A percentile compares a stretch with the other conserved stretches of the same genome.
Evolutionary conservation across 2,329 filamentous ascomycete species (phyloP).

Genomic region (Microascus cirrosus): DNA sequence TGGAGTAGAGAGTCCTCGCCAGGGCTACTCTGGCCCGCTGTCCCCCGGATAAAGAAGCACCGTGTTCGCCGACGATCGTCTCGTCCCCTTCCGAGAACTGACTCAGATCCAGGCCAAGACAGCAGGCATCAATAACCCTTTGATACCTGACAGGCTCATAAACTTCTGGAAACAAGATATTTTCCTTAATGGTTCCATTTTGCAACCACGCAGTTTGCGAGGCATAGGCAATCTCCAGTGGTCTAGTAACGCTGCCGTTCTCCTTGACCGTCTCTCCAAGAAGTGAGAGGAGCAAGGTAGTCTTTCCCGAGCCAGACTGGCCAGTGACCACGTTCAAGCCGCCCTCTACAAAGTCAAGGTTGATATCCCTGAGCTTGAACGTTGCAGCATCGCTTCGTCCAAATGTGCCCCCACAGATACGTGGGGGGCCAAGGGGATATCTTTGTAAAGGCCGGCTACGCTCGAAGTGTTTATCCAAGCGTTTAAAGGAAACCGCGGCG

Average conservation of each 20-base stretch:
- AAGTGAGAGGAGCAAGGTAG: constrained; percentile 40
- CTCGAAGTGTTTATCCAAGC: constrained; percentile 42
- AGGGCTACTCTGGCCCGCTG: constrained; percentile 46
- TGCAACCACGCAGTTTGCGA: constrained; percentile 48
- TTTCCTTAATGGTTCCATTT: constrained; percentile 42
- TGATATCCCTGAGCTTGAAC: constrained; percentile 36
- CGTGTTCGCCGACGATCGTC: constrained; percentile 42
- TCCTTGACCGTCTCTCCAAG: constrained; percentile 43
- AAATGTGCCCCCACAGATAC: constrained; percentile 34
- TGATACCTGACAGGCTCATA: constrained; percentile 43
- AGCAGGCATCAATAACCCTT: constrained; percentile 43
- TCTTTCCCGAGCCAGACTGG: constrained; percentile 45
- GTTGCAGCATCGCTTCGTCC: constrained; percentile 35
- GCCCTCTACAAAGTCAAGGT: constrained; percentile 38
- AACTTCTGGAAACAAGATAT: constrained; percentile 40
- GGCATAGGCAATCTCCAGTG: constrained; percentile 42
- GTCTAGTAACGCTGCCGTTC: constrained; percentile 32
- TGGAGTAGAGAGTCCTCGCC: constrained; percentile 46
- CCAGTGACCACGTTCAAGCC: constrained; percentile 44
- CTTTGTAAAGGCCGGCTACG: constrained; percentile 34
- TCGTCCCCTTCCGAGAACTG: constrained; percentile 38
- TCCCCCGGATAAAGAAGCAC: constrained; percentile 42
- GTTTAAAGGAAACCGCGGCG: constrained; percentile 34
- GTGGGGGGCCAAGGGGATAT: constrained; percentile 37
- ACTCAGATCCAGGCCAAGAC: constrained; percentile 35